These are phyloP conservation scores for Rhamnella rubrinervis DNA, from an alignment of 331 rosid species.

Conservation along the genomic window DNA sequence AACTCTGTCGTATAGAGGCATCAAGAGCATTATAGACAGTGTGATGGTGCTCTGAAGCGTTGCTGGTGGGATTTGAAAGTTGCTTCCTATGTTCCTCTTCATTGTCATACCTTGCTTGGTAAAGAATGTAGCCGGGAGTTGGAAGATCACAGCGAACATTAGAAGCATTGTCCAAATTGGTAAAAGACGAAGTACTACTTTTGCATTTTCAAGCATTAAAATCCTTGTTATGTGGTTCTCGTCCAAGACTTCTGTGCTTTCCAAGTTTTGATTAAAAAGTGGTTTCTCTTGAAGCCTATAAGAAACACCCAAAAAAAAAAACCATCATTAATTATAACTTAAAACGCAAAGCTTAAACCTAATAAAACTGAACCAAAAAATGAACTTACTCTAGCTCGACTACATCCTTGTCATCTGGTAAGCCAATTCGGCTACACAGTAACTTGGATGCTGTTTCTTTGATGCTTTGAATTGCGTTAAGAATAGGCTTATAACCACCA, in stretches of 20 bases:
- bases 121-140: conserved; percentile 86
- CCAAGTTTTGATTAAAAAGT: conserved; percentile 48
- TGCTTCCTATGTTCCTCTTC: conserved; percentile 68
- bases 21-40: conserved; percentile 68
- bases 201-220: conserved; percentile 36
- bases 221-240: conserved; percentile 34
- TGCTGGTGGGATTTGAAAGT: conserved; percentile 89
- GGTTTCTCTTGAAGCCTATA: conserved; percentile 83
- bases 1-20: conserved; percentile 81
- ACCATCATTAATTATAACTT: not conserved
- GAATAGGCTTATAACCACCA: conserved; percentile 28
- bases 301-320: not conserved
- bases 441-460: conserved; percentile 57
- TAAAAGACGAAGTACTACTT: conserved; percentile 58
- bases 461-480: conserved; percentile 37
- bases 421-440: conserved; percentile 39
- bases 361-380: not conserved
- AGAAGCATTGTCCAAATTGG: conserved; percentile 95
- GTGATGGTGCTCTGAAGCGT: conserved; percentile 84
- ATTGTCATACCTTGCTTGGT: conserved; percentile 97
- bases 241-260: conserved; percentile 29
- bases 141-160: conserved; percentile 90
- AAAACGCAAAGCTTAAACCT: not conserved
- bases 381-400: conserved; percentile 80
- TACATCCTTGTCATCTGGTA: conserved; percentile 46